These are phyloP conservation scores for Mortierella sp. DNA, from an alignment of 371 early-diverging fungal genomes.

Conservation along the genomic window DNA sequence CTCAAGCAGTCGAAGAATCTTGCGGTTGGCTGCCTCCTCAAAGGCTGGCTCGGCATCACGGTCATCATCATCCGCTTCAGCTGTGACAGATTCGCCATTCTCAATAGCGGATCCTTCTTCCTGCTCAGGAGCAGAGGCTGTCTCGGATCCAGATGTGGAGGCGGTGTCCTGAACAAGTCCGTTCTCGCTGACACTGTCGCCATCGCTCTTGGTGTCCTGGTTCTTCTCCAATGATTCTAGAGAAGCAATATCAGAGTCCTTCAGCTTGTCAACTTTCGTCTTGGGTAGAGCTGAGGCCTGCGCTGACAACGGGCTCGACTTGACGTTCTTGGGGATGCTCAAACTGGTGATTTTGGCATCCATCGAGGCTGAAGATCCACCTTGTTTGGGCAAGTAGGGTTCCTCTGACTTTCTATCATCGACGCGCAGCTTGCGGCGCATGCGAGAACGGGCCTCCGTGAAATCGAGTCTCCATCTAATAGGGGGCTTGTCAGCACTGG, in stretches of 20 bases:
- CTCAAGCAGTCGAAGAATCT: slow-evolving; percentile 80
- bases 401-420: slow-evolving; percentile 54
- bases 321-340: slow-evolving; percentile 51
- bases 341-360: slow-evolving; percentile 49
- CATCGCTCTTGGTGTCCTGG: slow-evolving; percentile 33
- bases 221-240: slow-evolving; percentile 39
- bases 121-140: not conserved
- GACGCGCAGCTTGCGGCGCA: slow-evolving; percentile 51
- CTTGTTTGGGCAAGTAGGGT: slow-evolving; percentile 52
- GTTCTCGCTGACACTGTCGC: slow-evolving; percentile 27
- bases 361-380: slow-evolving; percentile 34
- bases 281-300: slow-evolving; percentile 23
- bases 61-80: slow-evolving; percentile 22
- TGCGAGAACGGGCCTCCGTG: slow-evolving; percentile 71
- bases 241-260: slow-evolving; percentile 49
- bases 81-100: slow-evolving; percentile 14
- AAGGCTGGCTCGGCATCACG: slow-evolving; percentile 69
- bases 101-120: slow-evolving; percentile 10
- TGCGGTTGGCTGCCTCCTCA: slow-evolving; percentile 82
- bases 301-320: slow-evolving; percentile 37
- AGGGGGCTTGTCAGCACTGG: slow-evolving; percentile 19
- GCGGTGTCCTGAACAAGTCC: slow-evolving; percentile 17
- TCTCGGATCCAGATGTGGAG: slow-evolving; percentile 19
- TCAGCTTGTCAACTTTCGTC: slow-evolving; percentile 35
- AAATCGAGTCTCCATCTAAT: slow-evolving; percentile 81